A percentile compares a stretch with the other conserved stretches of the same genome.
These are phyloP conservation scores for Cucurbitaria berberidis DNA, from an alignment of 2,329 filamentous ascomycete genomes.

Conservation along the genomic window DNA sequence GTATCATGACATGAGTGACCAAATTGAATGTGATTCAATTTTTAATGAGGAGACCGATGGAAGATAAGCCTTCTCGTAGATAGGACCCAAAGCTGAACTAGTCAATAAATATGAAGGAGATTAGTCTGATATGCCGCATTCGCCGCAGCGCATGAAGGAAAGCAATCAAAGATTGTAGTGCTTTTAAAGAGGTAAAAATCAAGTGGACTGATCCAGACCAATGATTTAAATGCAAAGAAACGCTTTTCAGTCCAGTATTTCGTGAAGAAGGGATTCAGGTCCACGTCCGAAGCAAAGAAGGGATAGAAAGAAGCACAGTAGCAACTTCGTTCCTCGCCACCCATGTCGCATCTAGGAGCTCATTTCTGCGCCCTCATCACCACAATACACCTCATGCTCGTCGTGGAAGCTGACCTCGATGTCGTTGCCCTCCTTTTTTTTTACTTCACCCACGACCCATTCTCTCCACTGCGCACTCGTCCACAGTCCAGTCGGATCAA, in stretches of 20 bases:
- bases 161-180: not conserved
- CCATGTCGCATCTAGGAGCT: not conserved
- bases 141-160: not conserved
- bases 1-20: too few species aligned
- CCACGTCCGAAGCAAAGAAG: not conserved
- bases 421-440: constrained; percentile 8
- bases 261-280: not conserved
- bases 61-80: too few species aligned
- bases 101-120: too few species aligned
- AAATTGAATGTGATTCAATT: too few species aligned
- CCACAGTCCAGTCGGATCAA: constrained; percentile 1
- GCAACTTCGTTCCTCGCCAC: not conserved
- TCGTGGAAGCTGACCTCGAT: constrained; percentile 2
- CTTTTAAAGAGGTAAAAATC: not conserved
- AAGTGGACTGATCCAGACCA: not conserved
- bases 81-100: too few species aligned
- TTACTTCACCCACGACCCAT: not conserved
- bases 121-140: too few species aligned
- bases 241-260: not conserved
- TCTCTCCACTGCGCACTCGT: not conserved
- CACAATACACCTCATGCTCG: not conserved
- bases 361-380: not conserved
- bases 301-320: not conserved
- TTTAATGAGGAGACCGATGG: too few species aligned
- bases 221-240: not conserved